phyloP scores from a whole-genome alignment of 2,329 filamentous ascomycete species.

The Xylogone sp. region DNA sequence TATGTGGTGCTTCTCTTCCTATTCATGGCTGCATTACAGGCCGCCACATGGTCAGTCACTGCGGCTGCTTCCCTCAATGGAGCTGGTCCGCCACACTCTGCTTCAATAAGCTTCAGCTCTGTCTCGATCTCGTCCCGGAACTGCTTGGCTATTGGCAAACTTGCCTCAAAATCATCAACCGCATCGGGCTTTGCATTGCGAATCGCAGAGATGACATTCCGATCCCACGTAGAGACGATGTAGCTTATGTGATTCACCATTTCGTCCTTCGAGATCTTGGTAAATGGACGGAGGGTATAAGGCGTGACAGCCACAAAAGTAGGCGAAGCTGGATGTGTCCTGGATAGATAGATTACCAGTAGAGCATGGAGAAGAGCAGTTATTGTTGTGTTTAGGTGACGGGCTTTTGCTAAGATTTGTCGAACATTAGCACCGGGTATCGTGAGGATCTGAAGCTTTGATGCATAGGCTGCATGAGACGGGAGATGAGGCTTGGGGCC shows the following conservation, averaged over 20 bases:
- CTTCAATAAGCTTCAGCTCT: conserved; percentile 5
- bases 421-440: conserved; percentile 3
- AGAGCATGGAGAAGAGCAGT: conserved; percentile 19
- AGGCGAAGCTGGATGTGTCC: conserved; percentile 1
- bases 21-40: conserved; percentile 2
- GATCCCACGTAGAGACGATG: conserved; percentile 7
- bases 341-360: conserved; percentile 12
- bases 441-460: conserved; percentile 3
- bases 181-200: conserved; percentile 1
- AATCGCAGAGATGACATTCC: neutral
- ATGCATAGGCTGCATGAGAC: neutral
- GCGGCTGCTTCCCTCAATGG: neutral
- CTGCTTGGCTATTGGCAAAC: conserved; percentile 6
- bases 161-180: conserved; percentile 6
- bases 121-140: conserved; percentile 6
- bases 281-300: conserved; percentile 17
- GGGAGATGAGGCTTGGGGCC: neutral
- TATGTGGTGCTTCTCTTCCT: conserved; percentile 11
- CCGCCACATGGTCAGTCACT: conserved; percentile 5
- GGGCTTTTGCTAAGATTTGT: conserved; percentile 4
- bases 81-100: conserved; percentile 2
- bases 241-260: conserved; percentile 19
- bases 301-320: conserved; percentile 9
- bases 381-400: conserved; percentile 10
- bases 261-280: conserved; percentile 7